phyloP scores from a whole-genome alignment of 2,329 filamentous ascomycete species.

The Fusarium graminum region DNA sequence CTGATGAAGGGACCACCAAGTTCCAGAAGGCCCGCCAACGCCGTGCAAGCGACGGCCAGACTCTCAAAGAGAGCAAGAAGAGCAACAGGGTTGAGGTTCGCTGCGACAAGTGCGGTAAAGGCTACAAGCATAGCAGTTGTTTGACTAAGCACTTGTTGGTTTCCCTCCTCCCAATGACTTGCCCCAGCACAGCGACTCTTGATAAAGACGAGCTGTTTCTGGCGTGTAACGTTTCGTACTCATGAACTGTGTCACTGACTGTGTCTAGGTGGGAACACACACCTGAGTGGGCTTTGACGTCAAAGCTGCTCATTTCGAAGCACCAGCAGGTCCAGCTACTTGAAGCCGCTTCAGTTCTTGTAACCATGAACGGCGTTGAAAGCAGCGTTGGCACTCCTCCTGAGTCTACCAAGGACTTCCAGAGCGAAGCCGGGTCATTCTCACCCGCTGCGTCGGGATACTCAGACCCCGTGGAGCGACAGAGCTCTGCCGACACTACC shows the following conservation, averaged over 20 bases:
- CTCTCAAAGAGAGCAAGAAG: slow-evolving; percentile 88
- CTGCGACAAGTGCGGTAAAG: slow-evolving; percentile 98
- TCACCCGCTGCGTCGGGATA: slow-evolving; percentile 86
- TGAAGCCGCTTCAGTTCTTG: slow-evolving; percentile 95
- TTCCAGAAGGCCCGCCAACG: slow-evolving; percentile 65
- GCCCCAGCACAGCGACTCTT: slow-evolving; percentile 53
- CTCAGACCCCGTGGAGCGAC: slow-evolving; percentile 80
- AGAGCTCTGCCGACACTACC: slow-evolving; percentile 92
- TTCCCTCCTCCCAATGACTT: slow-evolving; percentile 67
- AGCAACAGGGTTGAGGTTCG: slow-evolving; percentile 86
- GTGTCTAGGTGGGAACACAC: slow-evolving; percentile 93
- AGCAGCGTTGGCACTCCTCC: slow-evolving; percentile 70
- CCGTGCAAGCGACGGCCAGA: slow-evolving; percentile 87
- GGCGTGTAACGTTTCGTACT: slow-evolving; percentile 35
- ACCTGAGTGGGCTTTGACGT: slow-evolving; percentile 96
- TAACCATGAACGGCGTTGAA: slow-evolving; percentile 80
- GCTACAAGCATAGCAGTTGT: slow-evolving; percentile 99
- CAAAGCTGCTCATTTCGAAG: slow-evolving; percentile 98
- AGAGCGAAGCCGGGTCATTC: slow-evolving; percentile 84
- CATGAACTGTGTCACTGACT: slow-evolving; percentile 49
- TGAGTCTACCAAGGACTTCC: slow-evolving; percentile 74
- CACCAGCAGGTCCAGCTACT: slow-evolving; percentile 98
- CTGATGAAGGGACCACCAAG: slow-evolving; percentile 65
- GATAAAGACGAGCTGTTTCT: slow-evolving; percentile 29
- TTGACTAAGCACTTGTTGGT: slow-evolving; percentile 99